Evolutionary conservation across 2,329 filamentous ascomycete genomes (phyloP).

Genomic region (Alternaria gaisen): DNA sequence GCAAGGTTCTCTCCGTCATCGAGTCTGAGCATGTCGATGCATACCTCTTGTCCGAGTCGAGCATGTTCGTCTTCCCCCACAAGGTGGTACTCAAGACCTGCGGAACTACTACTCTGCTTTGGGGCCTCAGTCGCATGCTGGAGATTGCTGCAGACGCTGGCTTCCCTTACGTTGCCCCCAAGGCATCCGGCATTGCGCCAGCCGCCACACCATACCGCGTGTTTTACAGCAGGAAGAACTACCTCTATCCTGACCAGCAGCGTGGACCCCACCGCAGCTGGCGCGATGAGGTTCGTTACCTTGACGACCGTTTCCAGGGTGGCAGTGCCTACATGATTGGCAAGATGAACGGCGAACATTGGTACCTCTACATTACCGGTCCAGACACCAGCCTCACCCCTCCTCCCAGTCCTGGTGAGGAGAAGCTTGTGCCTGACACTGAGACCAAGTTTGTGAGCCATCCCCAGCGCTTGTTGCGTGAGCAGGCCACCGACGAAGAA

Average conservation of each 20-base stretch:
- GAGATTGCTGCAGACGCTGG: conserved; percentile 92
- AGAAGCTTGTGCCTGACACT: conserved; percentile 58
- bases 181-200: conserved; percentile 71
- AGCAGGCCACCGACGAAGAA: conserved; percentile 56
- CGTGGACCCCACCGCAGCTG: conserved; percentile 95
- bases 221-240: conserved; percentile 99
- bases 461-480: conserved; percentile 63
- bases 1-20: conserved; percentile 94
- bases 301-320: conserved; percentile 89
- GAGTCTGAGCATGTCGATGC: conserved; percentile 94
- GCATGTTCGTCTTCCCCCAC: conserved; percentile 99
- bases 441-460: conserved; percentile 68
- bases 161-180: conserved; percentile 82
- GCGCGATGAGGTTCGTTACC: conserved; percentile 91
- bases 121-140: conserved; percentile 87
- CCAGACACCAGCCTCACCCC: conserved; percentile 82
- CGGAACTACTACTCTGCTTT: conserved; percentile 91
- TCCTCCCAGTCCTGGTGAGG: conserved; percentile 73
- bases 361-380: conserved; percentile 97
- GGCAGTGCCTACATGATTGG: conserved; percentile 99
- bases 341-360: conserved; percentile 99
- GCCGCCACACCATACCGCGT: conserved; percentile 92
- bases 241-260: conserved; percentile 93
- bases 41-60: conserved; percentile 96
- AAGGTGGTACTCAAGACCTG: conserved; percentile 99